Conservation (phyloP, 2,329 filamentous ascomycete species). For the Erysiphe pulchra region DNA sequence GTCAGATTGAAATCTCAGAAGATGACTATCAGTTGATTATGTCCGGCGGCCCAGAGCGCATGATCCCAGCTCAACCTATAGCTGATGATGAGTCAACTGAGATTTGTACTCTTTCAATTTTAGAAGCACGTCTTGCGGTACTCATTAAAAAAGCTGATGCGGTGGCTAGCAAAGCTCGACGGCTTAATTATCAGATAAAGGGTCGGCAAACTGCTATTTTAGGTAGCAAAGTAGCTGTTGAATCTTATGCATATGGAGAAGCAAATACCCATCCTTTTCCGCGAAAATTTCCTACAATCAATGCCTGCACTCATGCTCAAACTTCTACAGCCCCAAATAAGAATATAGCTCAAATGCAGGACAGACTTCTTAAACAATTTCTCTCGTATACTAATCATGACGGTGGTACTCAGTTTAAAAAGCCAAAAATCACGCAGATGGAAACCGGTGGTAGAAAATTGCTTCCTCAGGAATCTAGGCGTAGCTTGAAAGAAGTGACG, state of each 20-base stretch:
- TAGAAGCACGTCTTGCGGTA: conserved; percentile 52
- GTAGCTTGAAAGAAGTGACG: no score
- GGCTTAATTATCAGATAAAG: conserved; percentile 59
- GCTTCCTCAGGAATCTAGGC: no score
- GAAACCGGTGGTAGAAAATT: no score
- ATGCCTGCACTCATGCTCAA: no score
- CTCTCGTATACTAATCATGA: no score
- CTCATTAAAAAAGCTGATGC: conserved; percentile 60
- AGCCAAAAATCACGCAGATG: no score
- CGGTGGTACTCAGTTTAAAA: no score
- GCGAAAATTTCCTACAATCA: no score
- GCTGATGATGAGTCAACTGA: conserved; percentile 73
- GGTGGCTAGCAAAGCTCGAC: conserved; percentile 45
- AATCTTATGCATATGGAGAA: conserved; percentile 3
- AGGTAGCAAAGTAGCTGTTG: conserved; percentile 25
- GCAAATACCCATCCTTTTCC: no score
- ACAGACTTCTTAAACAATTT: no score
- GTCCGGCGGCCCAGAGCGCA: conserved; percentile 58
- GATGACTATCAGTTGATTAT: conserved; percentile 70
- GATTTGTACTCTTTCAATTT: conserved; percentile 55
- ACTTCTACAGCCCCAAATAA: no score
- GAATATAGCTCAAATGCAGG: no score
- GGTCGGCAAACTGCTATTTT: conserved; percentile 49
- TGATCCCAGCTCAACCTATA: conserved; percentile 57
- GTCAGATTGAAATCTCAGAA: conserved; percentile 62